A percentile compares a stretch with the other conserved stretches of the same genome.
These are phyloP conservation scores for Trametes pubescens DNA, from an alignment of 1,284 basidiomycete genomes.

Conservation along the genomic window DNA sequence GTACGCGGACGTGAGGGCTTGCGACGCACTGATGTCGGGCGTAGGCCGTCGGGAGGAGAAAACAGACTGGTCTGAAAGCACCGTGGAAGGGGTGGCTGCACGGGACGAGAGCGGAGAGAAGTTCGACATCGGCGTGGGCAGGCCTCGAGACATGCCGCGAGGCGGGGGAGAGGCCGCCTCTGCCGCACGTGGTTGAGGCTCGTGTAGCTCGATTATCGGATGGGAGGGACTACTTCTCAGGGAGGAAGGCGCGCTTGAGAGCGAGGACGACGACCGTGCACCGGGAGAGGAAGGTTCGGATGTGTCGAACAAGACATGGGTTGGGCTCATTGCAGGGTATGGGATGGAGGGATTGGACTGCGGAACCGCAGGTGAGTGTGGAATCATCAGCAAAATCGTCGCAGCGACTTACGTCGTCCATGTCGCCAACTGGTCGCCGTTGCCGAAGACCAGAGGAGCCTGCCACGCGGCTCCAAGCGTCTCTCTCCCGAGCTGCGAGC, in stretches of 20 bases:
- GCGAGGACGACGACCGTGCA: conserved; percentile 14
- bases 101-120: conserved; percentile 28
- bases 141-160: conserved; percentile 25
- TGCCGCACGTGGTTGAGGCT: conserved; percentile 5
- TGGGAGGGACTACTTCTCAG: conserved; percentile 22
- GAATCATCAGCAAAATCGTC: not conserved
- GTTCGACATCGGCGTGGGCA: conserved; percentile 35
- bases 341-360: conserved; percentile 54
- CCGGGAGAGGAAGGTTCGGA: conserved; percentile 49
- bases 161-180: conserved; percentile 15
- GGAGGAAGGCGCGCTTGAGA: conserved; percentile 25
- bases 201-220: conserved; percentile 10
- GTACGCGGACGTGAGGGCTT: conserved; percentile 29
- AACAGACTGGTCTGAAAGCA: conserved; percentile 25
- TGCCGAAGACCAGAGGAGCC: conserved; percentile 46
- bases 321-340: conserved; percentile 54
- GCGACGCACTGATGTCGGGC: conserved; percentile 36
- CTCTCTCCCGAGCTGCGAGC: conserved; percentile 56
- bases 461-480: conserved; percentile 59
- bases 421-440: conserved; percentile 43
- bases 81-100: conserved; percentile 19
- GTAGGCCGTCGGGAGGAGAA: conserved; percentile 37
- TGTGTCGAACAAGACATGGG: conserved; percentile 56
- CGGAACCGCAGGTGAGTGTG: not conserved
- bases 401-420: conserved; percentile 54